Evolutionary conservation across 768 basidiomycete genomes (phyloP), one percentile per base, ranked within the genome.

Genomic region (Boletus rex-veris): DNA sequence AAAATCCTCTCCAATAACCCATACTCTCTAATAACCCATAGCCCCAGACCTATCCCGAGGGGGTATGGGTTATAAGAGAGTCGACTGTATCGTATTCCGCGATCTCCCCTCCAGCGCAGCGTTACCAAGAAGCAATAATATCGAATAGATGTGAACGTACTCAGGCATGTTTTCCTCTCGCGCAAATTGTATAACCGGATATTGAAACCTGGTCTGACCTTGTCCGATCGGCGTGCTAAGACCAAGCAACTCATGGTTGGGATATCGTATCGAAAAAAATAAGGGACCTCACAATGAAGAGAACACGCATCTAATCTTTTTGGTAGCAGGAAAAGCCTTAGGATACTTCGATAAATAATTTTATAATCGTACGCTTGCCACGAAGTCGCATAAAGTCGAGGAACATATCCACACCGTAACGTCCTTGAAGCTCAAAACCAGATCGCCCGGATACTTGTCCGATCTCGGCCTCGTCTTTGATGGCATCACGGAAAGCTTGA

Each of bases 301-400:
- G 78, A 35, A 97, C 88, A 65, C 98, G 95, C 49, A 90, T 84
- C 60, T 98, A 96, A 64, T 98, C 97, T 67, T 97, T 24, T 96
- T 15, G 97, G 97, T 5, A 99, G 77, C 21, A 98, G 77, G 79
- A 98, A 99, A 9, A 98, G 74, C 53, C 83, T 80, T 19, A 90
- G 85, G 60, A 99, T 92, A 58, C 87, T 89, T 36, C 81, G 79
- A 72, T 95, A 97, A 21, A 91, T 78, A 53, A 99, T 92, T 73
- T 98, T n/a, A n/a, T n/a, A n/a, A 71, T 99, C 97, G 73, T 98
- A 98, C 2, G 95, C 97, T 98, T 97, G 48, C 97, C 97, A n/a
- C 94, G 88, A 33, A 98, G 74, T 40, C 97, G 86, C 65, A 99
- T 71, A 75, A 94, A 98, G 49, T 91, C 90, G 24, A 85, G 85